These are phyloP conservation scores for Cladorrhinum samala DNA, from an alignment of 495 filamentous ascomycete species.

Conservation along the genomic window DNA sequence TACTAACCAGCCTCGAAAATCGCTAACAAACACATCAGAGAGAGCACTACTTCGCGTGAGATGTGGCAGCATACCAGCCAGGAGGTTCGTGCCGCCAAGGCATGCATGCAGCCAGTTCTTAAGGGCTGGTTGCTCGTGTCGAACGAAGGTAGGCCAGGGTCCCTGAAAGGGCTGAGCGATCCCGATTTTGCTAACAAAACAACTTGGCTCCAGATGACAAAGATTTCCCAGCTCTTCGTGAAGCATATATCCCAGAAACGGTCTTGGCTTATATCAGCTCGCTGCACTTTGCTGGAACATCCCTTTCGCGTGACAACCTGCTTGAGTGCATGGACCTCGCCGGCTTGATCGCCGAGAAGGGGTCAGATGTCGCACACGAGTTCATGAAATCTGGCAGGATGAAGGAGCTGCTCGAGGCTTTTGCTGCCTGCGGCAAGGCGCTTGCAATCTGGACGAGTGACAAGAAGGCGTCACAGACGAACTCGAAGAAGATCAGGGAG, in stretches of 20 bases:
- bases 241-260: constrained; percentile 72
- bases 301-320: constrained; percentile 57
- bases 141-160: constrained; percentile 33
- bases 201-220: constrained; percentile 25
- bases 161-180: no score
- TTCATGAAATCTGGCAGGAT: constrained; percentile 63
- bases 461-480: constrained; percentile 35
- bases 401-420: constrained; percentile 68
- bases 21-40: constrained; percentile 14
- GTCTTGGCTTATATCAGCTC: constrained; percentile 73
- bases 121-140: constrained; percentile 38
- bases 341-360: constrained; percentile 57
- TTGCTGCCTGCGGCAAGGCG: constrained; percentile 67
- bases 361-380: constrained; percentile 57
- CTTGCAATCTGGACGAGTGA: constrained; percentile 59
- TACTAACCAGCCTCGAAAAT: constrained; percentile 1
- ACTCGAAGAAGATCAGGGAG: constrained; percentile 48
- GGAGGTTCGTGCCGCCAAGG: constrained; percentile 37
- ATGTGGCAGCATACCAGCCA: constrained; percentile 36
- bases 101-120: constrained; percentile 39
- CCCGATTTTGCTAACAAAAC: constrained; percentile 5
- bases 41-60: constrained; percentile 29
- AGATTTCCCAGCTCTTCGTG: constrained; percentile 52
- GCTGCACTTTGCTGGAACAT: constrained; percentile 61
- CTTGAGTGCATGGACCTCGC: constrained; percentile 75